These are phyloP conservation scores for Boletus insuetus DNA, from an alignment of 768 basidiomycete species.

Conservation along the genomic window DNA sequence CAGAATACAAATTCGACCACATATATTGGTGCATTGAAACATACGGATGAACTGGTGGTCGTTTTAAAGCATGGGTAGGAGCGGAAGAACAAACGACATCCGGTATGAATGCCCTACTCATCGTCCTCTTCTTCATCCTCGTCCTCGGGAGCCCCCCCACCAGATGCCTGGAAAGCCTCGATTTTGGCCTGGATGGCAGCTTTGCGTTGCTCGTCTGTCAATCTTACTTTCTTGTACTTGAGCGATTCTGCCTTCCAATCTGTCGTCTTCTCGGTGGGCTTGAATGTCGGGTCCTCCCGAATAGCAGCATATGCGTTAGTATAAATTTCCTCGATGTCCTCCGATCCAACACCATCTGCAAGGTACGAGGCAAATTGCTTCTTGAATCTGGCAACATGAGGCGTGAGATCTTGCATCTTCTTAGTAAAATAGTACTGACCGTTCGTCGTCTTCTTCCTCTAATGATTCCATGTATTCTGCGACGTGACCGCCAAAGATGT, in stretches of 20 bases:
- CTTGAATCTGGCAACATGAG: conserved; percentile 68
- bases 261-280: conserved; percentile 81
- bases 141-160: conserved; percentile 44
- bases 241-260: conserved; percentile 88
- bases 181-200: conserved; percentile 85
- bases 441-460: conserved; percentile 99
- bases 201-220: conserved; percentile 75
- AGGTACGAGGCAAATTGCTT: conserved; percentile 96
- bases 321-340: conserved; percentile 97
- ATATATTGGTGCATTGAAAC: conserved; percentile 13
- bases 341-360: conserved; percentile 91
- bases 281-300: conserved; percentile 90
- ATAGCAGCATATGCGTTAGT: conserved; percentile 91
- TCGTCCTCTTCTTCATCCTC: conserved; percentile 39
- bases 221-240: conserved; percentile 66
- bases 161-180: conserved; percentile 79
- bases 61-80: conserved; percentile 10
- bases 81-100: background rate
- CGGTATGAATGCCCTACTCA: conserved; percentile 46
- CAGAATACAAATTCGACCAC: conserved; percentile 3
- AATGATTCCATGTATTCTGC: conserved; percentile 99
- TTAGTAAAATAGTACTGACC: conserved; percentile 42
- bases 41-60: conserved; percentile 18
- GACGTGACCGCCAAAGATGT: conserved; percentile 96
- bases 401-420: conserved; percentile 3